phyloP scores from a whole-genome alignment of 2,329 filamentous ascomycete species.

The Pseudophaeomoniella oleicola region DNA sequence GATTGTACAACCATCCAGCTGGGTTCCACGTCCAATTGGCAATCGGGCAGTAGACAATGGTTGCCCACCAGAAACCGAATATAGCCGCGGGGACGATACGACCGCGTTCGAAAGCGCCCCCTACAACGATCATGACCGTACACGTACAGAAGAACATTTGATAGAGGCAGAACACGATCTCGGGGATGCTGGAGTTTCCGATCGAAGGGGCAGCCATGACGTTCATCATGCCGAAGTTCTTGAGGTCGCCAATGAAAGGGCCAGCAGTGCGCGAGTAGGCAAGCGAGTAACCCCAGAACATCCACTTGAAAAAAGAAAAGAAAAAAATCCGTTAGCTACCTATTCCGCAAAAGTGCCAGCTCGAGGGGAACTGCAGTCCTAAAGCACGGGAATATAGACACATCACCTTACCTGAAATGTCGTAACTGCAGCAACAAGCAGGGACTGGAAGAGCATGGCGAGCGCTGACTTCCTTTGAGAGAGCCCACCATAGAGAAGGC shows the following conservation, averaged over 20 bases:
- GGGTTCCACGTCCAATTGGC: constrained; percentile 69
- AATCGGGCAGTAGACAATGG: constrained; percentile 57
- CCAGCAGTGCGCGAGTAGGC: constrained; percentile 46
- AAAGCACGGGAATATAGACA: too few relatives aligned
- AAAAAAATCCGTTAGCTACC: too few relatives aligned
- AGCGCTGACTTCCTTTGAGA: constrained; percentile 48
- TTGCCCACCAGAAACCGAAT: constrained; percentile 59
- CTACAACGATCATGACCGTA: constrained; percentile 47
- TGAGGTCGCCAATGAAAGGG: constrained; percentile 48
- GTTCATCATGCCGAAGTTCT: constrained; percentile 47
- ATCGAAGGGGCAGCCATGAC: constrained; percentile 46
- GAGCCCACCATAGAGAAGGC: constrained; percentile 49
- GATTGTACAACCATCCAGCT: constrained; percentile 54
- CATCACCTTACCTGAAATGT: constrained; percentile 8
- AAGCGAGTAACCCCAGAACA: constrained; percentile 52
- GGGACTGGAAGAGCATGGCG: constrained; percentile 46
- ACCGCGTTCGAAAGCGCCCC: constrained; percentile 50
- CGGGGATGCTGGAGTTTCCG: constrained; percentile 41
- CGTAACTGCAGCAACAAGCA: constrained; percentile 38
- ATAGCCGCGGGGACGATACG: constrained; percentile 49
- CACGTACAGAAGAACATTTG: constrained; percentile 46
- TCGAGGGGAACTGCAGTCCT: too few relatives aligned
- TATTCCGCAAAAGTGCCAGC: too few relatives aligned
- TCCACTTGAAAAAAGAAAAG: too few relatives aligned
- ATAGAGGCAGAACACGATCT: constrained; percentile 53